These are phyloP conservation scores for Arachis stenosperma DNA, from an alignment of 306 rosid genomes.

Conservation along the genomic window DNA sequence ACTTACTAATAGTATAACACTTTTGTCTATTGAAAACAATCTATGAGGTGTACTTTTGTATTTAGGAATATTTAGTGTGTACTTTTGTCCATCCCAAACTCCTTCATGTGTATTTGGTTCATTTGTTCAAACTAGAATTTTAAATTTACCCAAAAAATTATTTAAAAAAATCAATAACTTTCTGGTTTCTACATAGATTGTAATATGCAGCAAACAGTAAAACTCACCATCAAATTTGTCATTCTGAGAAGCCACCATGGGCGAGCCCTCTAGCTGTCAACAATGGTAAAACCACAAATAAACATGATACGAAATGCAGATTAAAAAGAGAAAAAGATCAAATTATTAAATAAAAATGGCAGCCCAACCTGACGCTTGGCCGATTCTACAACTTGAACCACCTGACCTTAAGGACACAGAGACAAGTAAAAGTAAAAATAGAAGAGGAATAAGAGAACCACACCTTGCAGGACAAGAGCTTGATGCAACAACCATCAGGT, in stretches of 20 bases:
- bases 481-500: slow-evolving; percentile 84
- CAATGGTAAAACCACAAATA: slow-evolving; percentile 19
- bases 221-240: slow-evolving; percentile 86
- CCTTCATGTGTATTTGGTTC: too few species aligned
- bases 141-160: not conserved
- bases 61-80: too few species aligned
- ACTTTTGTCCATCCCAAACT: too few species aligned
- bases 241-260: slow-evolving; percentile 81
- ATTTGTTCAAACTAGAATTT: not conserved
- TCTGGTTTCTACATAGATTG: not conserved
- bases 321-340: not conserved
- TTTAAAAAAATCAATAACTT: not conserved
- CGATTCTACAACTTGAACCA: too few species aligned
- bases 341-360: too few species aligned
- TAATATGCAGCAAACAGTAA: not conserved
- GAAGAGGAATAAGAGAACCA: not conserved
- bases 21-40: too few species aligned
- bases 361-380: too few species aligned
- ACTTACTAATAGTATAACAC: too few species aligned
- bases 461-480: slow-evolving; percentile 95
- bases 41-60: too few species aligned
- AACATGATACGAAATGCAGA: not conserved
- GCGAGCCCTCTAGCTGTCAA: slow-evolving; percentile 87
- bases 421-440: too few species aligned
- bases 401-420: too few species aligned